Base-by-base conservation (phyloP, 164 flowering plant genomes). In the Piper longum region DNA sequence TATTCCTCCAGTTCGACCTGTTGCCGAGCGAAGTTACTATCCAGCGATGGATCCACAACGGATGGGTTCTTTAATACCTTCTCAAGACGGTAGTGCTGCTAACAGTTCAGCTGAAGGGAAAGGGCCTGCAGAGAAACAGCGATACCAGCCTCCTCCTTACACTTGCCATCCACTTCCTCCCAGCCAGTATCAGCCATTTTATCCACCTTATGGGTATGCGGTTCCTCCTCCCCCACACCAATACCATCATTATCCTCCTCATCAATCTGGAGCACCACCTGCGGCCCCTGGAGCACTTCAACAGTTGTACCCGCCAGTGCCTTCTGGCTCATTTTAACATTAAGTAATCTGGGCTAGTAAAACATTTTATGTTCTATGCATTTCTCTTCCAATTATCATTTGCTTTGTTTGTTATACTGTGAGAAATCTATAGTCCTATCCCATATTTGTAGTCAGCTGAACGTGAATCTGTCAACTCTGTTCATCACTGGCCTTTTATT, bases 31-130 rank as follows among this genome's bases (percentile, higher is more conserved):
- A 62, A 57, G 82, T 2, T 85, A 69, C 62, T 93, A 90, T 73
- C 97, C 98, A 5, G 87, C 96, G 0, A 89, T 91, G 96, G 96
- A 91, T 70, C 96, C 98, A 51, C 95, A 89, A 59, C 79, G 98
- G 63, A 91, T 91, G 96, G 96, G 98, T 60, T 96, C 95, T 5
- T 52, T 87, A 59, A 74, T 87, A 66, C 72, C 82, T 1, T 73
- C 85, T 11, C 96, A 87, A 62, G 98, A 88, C 6, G 87, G 85
- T 16, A 41, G 77, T 55, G 60, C 80, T 14, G 36, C 57, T 19
- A 66, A 73, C 61, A 80, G 82, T 17, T 72, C 84, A 14, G 71
- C 76, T 36, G 93, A 89, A 68, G 70, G 64, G 66, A 83, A 69
- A 69, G 56, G 75, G 13, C 80, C 75, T 7, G 7, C 78, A 1